A percentile compares a stretch with the other conserved stretches of the same genome.
Conservation (phyloP, 2,329 filamentous ascomycete genomes). For the Clarireedia hainanense region DNA sequence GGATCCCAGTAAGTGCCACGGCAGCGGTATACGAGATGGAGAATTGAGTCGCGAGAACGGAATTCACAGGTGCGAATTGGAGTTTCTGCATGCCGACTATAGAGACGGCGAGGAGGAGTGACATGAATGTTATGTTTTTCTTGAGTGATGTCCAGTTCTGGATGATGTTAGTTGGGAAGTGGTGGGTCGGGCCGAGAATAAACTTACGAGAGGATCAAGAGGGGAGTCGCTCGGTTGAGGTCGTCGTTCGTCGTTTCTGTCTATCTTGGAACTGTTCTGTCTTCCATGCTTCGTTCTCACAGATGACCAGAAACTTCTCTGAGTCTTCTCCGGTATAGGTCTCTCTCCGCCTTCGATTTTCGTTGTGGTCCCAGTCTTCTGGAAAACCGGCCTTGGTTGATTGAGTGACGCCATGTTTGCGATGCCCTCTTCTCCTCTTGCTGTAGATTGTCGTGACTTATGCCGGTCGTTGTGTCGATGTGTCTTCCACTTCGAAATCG, state of each 20-base stretch:
- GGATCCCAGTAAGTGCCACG: slow-evolving; percentile 44
- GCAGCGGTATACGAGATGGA: slow-evolving; percentile 40
- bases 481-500: no score
- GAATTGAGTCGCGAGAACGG: slow-evolving; percentile 36
- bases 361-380: not conserved
- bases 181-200: no score
- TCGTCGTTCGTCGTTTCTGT: no score
- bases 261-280: not conserved
- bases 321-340: not conserved
- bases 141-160: slow-evolving; percentile 51
- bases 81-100: slow-evolving; percentile 47
- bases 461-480: no score
- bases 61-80: slow-evolving; percentile 41
- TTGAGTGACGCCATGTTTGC: not conserved
- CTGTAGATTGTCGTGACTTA: not conserved
- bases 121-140: slow-evolving; percentile 42
- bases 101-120: slow-evolving; percentile 40
- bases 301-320: not conserved
- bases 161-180: not conserved
- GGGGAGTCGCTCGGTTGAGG: no score
- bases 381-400: not conserved
- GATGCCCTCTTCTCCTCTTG: not conserved
- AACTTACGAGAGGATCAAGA: not conserved
- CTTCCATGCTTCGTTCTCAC: not conserved
- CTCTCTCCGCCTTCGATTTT: not conserved